Percentiles rank a stretch among this genome's conserved stretches.
phyloP scores from a whole-genome alignment of 768 basidiomycete genomes.

The Termitomyces sp. region DNA sequence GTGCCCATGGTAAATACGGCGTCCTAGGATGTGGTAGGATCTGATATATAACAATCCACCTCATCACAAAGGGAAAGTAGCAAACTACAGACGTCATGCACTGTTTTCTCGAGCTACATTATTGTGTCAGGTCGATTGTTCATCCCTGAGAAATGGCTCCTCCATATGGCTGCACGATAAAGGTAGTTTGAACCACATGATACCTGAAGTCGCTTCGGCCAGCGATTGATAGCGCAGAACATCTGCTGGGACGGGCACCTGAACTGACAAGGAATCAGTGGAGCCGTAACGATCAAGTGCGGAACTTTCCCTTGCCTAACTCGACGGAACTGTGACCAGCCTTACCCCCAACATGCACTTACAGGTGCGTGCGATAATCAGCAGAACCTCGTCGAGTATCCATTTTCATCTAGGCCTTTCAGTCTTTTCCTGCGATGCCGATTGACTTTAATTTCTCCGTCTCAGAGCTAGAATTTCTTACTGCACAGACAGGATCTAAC shows the following conservation, averaged over 20 bases:
- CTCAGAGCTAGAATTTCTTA: neutral
- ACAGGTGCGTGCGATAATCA: neutral
- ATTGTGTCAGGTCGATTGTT: neutral
- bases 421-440: neutral
- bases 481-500: neutral
- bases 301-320: neutral
- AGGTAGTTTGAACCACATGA: neutral
- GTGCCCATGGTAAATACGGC: neutral
- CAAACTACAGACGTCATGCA: neutral
- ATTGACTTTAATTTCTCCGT: neutral
- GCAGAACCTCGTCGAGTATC: neutral
- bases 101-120: neutral
- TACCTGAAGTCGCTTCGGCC: neutral
- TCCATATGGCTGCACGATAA: neutral
- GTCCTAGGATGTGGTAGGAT: neutral
- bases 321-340: neutral
- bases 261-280: neutral
- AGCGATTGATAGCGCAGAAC: neutral
- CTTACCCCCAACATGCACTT: neutral
- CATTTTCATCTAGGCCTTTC: neutral
- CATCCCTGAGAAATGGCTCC: neutral
- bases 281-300: neutral
- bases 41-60: neutral
- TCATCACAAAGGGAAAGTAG: neutral
- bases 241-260: neutral